A percentile compares a stretch with the other conserved stretches of the same genome.
Conservation (phyloP, 1,284 basidiomycete species). For the Ustilago hordei region DNA sequence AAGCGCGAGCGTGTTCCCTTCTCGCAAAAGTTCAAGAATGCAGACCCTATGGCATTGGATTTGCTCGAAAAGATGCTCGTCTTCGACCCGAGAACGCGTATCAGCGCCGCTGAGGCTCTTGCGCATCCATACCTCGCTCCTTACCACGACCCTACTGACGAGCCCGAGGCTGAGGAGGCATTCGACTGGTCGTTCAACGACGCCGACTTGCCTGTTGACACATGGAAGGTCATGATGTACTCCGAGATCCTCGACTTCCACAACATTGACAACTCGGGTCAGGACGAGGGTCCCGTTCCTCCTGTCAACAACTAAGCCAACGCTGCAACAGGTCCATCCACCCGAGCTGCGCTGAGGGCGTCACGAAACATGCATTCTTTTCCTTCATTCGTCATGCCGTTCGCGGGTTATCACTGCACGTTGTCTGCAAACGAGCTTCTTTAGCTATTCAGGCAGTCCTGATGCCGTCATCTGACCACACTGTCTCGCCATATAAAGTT, state of each 20-base stretch:
- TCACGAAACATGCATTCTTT: constrained; percentile 3
- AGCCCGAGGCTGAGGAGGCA: constrained; percentile 91
- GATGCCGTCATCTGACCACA: not conserved
- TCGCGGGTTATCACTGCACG: not conserved
- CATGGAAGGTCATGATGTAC: constrained; percentile 88
- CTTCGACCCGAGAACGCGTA: constrained; percentile 96
- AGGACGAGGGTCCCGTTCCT: constrained; percentile 58
- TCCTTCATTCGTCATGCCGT: constrained; percentile 1
- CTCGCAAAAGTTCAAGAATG: constrained; percentile 89
- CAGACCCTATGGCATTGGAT: constrained; percentile 93
- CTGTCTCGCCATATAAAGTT: constrained; percentile 20
- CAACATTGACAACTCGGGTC: constrained; percentile 67
- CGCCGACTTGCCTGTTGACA: constrained; percentile 98
- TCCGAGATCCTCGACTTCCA: constrained; percentile 71
- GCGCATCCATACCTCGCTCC: constrained; percentile 94
- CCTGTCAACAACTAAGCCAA: constrained; percentile 38
- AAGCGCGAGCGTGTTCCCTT: constrained; percentile 96
- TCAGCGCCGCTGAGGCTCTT: constrained; percentile 91
- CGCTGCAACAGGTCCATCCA: not conserved
- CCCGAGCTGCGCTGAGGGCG: not conserved
- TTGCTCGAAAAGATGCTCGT: constrained; percentile 99
- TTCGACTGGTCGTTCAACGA: constrained; percentile 99
- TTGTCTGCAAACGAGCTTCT: not conserved
- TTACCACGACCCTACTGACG: constrained; percentile 98
- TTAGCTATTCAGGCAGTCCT: not conserved